Base-by-base conservation (phyloP, 1,139 yeast species). In the Yamadazyma sp. region DNA sequence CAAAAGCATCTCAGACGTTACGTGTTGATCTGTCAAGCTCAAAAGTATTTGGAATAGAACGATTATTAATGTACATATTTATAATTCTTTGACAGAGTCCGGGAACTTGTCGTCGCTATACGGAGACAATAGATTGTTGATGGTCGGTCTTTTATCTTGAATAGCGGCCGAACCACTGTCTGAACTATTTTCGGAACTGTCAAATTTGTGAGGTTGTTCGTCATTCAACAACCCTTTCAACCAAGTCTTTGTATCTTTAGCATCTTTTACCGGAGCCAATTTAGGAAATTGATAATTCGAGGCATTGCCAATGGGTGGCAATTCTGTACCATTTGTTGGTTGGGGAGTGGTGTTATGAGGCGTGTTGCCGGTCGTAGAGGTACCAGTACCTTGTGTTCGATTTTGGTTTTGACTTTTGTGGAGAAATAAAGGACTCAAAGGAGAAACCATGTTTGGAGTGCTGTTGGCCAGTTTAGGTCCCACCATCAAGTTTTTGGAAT, bases 391-490 rank as follows among this genome's bases (percentile, higher is more conserved):
- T 12, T 25, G 9, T 12, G 15, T 5, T 25, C 12, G 16, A 15
- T 21, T 15, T 17, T 31, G 27, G 14, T 28, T 32, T 17, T 39
- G 34, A 15, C 16, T 27, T 15, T 30, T 30, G 32, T 65, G 73
- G 47, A 65, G 72, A 48, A 67, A 69, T 28, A 70, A 55, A 18
- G 76, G 76, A 17, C 67, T 61, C 34, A 70, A 54, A 8, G 76
- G 75, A 39, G 68, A 62, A 12, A 64, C 66, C 50, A 66, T 49
- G 42, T 58, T 59, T 6, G 70, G 68, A 12, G 62, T 58, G 29
- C 56, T 51, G 14, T 11, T 31, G 6, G 40, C 40, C 40, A 37
- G 40, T 26, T 30, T 43, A 20, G 33, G 49, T 22, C 33, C 48
- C 26, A 21, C 14, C 28, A 38, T 17, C 20, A 44, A 18, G 16